Evolutionary conservation across 768 basidiomycete genomes (phyloP), one percentile per base, ranked within the genome.

Genomic region (Leccinum barrowsii): DNA sequence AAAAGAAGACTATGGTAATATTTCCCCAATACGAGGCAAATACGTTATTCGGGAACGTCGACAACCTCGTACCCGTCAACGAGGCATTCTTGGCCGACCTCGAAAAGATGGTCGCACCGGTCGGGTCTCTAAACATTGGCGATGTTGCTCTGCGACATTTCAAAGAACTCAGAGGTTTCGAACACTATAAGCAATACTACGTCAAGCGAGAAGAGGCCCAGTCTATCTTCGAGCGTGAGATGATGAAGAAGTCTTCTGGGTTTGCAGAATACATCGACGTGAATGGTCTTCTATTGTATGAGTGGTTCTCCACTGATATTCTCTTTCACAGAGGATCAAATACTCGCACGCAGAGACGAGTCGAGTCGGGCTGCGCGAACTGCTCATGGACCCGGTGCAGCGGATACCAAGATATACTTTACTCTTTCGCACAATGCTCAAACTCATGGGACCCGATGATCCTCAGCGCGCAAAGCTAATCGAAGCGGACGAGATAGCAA

Each of bases 371-470:
- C 78, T 98, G 55, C 83, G 94, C 26, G 94, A 96, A 70, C 82
- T 97, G 51, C 80, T 98, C 21, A 96, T 96, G 87, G 95, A 98
- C 64, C 95, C 95, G 15, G 92, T 97, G 5, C 95, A 98, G 68
- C 86, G 95, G 34, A 93, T 98, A 67, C 94, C 95, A 4, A 81
- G 96, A 63, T 98, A 98, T 74, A 95, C 93, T 1, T 78, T 98
- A 24, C 80, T 98, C 63, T 92, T 96, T 73, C 88, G 92, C 59
- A 90, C 82, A 5, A 98, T 98, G 88, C 77, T 95, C 67, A 93
- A 94, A 73, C 82, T 90, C 67, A 91, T 98, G 89, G 80, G 83
- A 13, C 82, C 82, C 0, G 78, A 80, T 50, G 92, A 97, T 66
- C 80, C 84, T 2, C 92, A 94, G 63, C 82, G 92, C 28, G 78